Conservation (phyloP, 306 rosid species). For the Casuarina cunninghamiana region DNA sequence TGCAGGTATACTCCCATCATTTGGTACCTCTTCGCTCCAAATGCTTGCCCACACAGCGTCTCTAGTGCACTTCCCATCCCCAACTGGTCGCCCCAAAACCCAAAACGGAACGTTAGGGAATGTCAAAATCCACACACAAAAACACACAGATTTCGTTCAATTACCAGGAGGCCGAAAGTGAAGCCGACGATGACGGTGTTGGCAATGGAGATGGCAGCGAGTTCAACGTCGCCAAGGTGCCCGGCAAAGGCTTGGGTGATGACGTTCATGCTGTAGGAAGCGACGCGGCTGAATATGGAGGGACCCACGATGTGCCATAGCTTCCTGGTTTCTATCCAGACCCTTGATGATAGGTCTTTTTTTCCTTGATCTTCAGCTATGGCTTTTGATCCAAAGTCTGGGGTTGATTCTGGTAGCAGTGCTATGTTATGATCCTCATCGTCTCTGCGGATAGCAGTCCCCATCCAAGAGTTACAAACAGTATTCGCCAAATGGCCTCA, state of each 20-base stretch:
- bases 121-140: neutral
- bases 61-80: constrained; percentile 54
- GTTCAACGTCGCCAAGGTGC: constrained; percentile 64
- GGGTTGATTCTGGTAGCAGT: neutral
- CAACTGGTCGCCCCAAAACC: constrained; percentile 16
- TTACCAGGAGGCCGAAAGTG: constrained; percentile 78
- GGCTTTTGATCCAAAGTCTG: neutral
- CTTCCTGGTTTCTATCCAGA: constrained; percentile 61
- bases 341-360: constrained; percentile 2
- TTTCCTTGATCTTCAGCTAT: neutral
- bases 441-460: neutral
- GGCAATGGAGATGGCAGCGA: constrained; percentile 75
- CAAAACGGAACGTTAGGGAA: neutral
- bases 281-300: constrained; percentile 67
- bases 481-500: neutral
- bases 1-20: constrained; percentile 43
- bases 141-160: neutral
- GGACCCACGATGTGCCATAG: constrained; percentile 80
- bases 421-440: neutral
- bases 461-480: neutral
- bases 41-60: constrained; percentile 48
- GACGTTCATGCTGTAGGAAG: constrained; percentile 63
- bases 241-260: constrained; percentile 80
- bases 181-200: constrained; percentile 76
- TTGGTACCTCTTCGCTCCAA: constrained; percentile 36